Evolutionary conservation across 306 rosid genomes (phyloP).

Genomic region (Cicer yamashitae): DNA sequence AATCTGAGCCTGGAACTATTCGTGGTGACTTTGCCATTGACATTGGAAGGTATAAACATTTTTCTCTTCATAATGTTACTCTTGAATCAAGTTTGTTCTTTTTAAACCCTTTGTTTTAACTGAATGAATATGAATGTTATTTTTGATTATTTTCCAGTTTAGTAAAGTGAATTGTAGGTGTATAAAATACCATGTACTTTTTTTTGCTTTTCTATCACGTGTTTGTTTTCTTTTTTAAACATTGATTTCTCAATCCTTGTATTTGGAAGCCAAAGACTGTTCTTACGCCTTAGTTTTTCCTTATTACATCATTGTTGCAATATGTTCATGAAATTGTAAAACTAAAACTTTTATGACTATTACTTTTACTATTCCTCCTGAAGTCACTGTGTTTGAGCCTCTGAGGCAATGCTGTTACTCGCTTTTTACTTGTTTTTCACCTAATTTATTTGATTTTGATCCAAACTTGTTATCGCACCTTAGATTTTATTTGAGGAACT

Average conservation of each 20-base stretch:
- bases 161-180: not conserved
- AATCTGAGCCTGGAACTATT: constrained; percentile 87
- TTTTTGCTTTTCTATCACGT: not conserved
- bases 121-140: not conserved
- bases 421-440: too few relatives aligned
- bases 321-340: not conserved
- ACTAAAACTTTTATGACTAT: not conserved
- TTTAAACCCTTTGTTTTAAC: not conserved
- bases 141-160: not conserved
- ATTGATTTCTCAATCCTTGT: not conserved
- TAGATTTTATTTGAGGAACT: not conserved
- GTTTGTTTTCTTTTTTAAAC: not conserved
- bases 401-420: not conserved
- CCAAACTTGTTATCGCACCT: too few relatives aligned
- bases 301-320: not conserved
- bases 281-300: not conserved
- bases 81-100: not conserved
- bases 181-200: not conserved
- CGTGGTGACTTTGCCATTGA: constrained; percentile 94
- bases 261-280: not conserved
- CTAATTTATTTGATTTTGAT: too few relatives aligned
- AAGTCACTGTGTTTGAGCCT: not conserved
- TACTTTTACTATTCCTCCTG: not conserved
- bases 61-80: not conserved
- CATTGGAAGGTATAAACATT: constrained; percentile 71